A percentile compares a stretch with the other conserved stretches of the same genome.
Evolutionary conservation across 177 flowering plant genomes (phyloP).

Genomic region (Tripterygium wilfordii): DNA sequence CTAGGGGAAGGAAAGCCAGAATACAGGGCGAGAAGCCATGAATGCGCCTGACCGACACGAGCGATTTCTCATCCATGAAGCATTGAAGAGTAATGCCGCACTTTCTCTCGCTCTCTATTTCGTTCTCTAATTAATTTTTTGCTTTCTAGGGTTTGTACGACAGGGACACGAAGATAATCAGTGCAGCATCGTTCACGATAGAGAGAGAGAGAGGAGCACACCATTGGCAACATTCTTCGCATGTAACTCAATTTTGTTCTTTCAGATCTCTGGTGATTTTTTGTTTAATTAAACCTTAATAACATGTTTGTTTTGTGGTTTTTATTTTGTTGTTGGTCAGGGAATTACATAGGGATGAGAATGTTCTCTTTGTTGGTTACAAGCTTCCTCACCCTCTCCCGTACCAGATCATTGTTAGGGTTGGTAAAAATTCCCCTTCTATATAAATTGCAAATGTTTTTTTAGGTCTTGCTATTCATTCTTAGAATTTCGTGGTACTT

Average conservation of each 20-base stretch:
- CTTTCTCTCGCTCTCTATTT: neutral
- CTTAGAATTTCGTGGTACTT: too few relatives aligned
- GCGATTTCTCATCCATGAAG: slow-evolving; percentile 96
- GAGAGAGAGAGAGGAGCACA: slow-evolving; percentile 98
- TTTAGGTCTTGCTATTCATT: neutral
- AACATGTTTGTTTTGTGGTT: too few relatives aligned
- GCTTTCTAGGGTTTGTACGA: slow-evolving; percentile 73
- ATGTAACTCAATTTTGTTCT: slow-evolving; percentile 37
- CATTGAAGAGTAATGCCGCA: slow-evolving; percentile 48
- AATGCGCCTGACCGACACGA: slow-evolving; percentile 97
- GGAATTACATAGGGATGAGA: slow-evolving; percentile 90
- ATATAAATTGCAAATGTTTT: neutral
- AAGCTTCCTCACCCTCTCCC: slow-evolving; percentile 98
- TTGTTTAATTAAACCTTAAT: too few relatives aligned
- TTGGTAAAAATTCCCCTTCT: slow-evolving; percentile 26
- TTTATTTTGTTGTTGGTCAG: slow-evolving; percentile 23
- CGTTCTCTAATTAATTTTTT: neutral
- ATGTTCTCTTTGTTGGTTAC: slow-evolving; percentile 93
- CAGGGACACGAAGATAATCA: slow-evolving; percentile 95
- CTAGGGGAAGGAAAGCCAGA: too few relatives aligned
- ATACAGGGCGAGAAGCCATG: slow-evolving; percentile 36
- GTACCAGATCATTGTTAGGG: slow-evolving; percentile 92
- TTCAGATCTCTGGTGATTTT: neutral
- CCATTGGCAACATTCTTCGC: slow-evolving; percentile 88
- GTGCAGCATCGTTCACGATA: slow-evolving; percentile 91